These are phyloP conservation scores for Ascochyta clinopodiicola DNA, from an alignment of 2,329 filamentous ascomycete species.

Conservation along the genomic window DNA sequence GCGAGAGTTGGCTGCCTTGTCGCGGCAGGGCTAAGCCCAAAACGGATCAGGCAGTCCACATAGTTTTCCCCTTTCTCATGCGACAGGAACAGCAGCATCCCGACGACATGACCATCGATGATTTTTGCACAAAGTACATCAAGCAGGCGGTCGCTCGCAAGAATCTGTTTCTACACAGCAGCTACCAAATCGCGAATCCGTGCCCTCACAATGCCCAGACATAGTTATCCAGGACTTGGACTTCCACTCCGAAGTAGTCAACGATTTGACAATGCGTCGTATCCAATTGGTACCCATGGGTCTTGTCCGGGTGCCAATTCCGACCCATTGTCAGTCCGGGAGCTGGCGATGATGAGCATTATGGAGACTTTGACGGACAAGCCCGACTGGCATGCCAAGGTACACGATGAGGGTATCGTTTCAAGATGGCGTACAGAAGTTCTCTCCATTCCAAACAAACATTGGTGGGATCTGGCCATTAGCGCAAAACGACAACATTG, in stretches of 20 bases:
- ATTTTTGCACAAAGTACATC: no score
- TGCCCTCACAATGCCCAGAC: no score
- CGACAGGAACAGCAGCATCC: no score
- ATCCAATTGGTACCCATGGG: constrained; percentile 25
- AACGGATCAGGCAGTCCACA: no score
- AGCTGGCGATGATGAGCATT: constrained; percentile 48
- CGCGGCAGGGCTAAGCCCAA: no score
- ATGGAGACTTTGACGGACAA: constrained; percentile 53
- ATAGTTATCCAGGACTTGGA: constrained; percentile 27
- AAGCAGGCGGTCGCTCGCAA: no score
- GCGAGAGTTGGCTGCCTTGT: no score
- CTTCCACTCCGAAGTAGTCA: constrained; percentile 20
- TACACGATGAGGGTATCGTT: constrained; percentile 43
- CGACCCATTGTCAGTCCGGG: constrained; percentile 42
- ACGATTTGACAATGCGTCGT: background rate
- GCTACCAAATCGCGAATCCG: no score
- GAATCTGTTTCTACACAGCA: no score
- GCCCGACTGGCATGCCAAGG: constrained; percentile 49
- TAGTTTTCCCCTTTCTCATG: no score
- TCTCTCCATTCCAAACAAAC: constrained; percentile 22
- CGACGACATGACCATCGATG: no score
- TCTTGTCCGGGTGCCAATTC: constrained; percentile 9
- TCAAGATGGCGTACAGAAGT: constrained; percentile 35
- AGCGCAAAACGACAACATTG: constrained; percentile 15
- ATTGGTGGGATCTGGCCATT: constrained; percentile 20